A percentile compares a stretch with the other conserved stretches of the same genome.
These are phyloP conservation scores for Lyophyllum decastes DNA, from an alignment of 768 basidiomycete species.

Conservation along the genomic window DNA sequence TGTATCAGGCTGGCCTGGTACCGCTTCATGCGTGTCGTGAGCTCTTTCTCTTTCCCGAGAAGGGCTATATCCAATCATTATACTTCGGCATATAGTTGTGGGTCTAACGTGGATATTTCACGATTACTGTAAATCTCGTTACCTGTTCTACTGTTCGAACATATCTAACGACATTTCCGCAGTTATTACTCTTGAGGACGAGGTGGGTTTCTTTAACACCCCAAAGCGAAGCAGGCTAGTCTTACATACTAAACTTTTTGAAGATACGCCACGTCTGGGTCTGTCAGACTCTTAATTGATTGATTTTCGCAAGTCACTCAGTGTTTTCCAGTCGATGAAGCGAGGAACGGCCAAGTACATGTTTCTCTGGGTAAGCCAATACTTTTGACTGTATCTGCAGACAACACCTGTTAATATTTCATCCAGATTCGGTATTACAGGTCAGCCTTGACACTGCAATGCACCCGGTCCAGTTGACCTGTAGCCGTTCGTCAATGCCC, in stretches of 20 bases:
- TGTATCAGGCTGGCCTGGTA: neutral
- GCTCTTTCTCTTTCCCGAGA: neutral
- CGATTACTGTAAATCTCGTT: constrained; percentile 31
- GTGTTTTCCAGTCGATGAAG: constrained; percentile 31
- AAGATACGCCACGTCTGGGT: constrained; percentile 44
- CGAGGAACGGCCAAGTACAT: constrained; percentile 35
- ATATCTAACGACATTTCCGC: neutral
- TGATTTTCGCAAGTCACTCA: neutral
- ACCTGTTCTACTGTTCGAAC: neutral
- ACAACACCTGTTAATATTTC: neutral
- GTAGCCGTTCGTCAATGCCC: neutral
- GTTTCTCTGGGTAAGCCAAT: constrained; percentile 39
- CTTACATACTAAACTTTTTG: neutral
- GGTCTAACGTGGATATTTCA: constrained; percentile 39
- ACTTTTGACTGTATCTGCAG: neutral
- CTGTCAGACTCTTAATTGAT: neutral
- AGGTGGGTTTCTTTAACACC: constrained; percentile 18
- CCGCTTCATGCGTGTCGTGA: neutral
- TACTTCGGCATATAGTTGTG: constrained; percentile 19
- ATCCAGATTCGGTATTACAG: constrained; percentile 46
- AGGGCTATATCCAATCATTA: neutral
- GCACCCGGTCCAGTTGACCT: neutral
- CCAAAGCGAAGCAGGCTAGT: neutral
- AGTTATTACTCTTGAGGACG: constrained; percentile 37
- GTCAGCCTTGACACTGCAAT: neutral